Base-by-base conservation (phyloP, 2,329 filamentous ascomycete species). In the Alternaria sp. region DNA sequence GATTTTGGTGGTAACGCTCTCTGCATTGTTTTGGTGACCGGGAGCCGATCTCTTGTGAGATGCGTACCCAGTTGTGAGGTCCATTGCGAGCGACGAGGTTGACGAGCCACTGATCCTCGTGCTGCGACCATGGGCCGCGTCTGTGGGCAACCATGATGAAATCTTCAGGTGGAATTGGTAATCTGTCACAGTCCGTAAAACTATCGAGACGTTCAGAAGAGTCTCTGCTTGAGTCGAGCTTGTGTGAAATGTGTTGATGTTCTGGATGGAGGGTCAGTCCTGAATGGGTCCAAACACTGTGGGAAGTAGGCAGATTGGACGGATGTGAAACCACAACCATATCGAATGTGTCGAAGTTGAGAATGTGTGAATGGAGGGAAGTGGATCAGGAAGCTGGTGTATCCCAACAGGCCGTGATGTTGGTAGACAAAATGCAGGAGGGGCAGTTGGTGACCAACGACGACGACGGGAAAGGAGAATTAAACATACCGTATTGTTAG, bases 1-100 rank as follows among this genome's bases (percentile, higher is more conserved):
- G 85, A 78, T 97, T 97, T 75, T 98, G 94, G 76, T 97, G 93
- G 75, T 92, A 98, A 49, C 94, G 87, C 82, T 98, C 94, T 60
- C 94, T 89, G 79, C 94, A 98, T 82, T 98, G 94, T 83, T 98
- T 98, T 54, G 94, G 91, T 25, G 92, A 92, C 64, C 94, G 88
- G 27, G 91, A 89, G 61, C 87, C 85, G 72, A 97, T 89, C 68
- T 89, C 85, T 56, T 89, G 83, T 30, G 94, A 89, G 73, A 97
- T 96, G 66, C 89, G 87, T 14, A 97, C 93, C 94, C 94, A 98
- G 85, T 97, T 95, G 77, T 91, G 86, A 32, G 91, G 86, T 32
- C 92, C 92, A 78, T 92, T 88, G 53, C 85, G 84, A 49, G 86
- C 84, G 63, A 96, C 91, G 25, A 94, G 86, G 61, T 87, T 84